Evolutionary conservation across 371 early-diverging fungal genomes (phyloP).

Genomic region (Catenaria anguillulae): DNA sequence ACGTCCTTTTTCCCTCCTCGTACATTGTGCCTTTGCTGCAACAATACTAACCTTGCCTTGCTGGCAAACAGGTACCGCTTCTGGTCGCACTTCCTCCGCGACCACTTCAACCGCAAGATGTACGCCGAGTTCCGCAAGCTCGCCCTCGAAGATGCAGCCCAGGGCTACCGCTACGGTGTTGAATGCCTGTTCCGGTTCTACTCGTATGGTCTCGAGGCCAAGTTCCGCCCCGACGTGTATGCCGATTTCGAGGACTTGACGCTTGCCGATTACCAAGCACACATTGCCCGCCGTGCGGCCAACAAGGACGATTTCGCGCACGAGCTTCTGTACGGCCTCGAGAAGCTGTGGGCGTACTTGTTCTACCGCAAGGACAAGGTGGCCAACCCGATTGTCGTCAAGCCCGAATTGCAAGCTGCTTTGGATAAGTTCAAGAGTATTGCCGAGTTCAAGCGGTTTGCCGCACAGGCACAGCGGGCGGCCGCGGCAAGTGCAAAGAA

Average conservation of each 20-base stretch:
- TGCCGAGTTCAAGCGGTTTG: conserved; percentile 49
- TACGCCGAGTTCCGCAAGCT: conserved; percentile 79
- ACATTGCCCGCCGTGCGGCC: background rate
- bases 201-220: conserved; percentile 84
- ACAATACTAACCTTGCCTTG: too few species aligned
- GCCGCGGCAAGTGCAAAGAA: background rate
- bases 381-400: conserved; percentile 43
- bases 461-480: background rate
- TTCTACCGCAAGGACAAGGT: conserved; percentile 75
- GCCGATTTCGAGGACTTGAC: conserved; percentile 76
- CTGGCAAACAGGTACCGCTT: too few species aligned
- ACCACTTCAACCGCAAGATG: conserved; percentile 84
- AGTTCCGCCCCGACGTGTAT: conserved; percentile 69
- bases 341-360: conserved; percentile 93
- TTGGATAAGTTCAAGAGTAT: conserved; percentile 49
- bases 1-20: too few species aligned
- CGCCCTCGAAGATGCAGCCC: conserved; percentile 80
- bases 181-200: conserved; percentile 95
- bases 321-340: conserved; percentile 70
- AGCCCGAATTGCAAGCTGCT: conserved; percentile 39
- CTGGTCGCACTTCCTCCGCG: conserved; percentile 95
- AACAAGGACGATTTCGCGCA: background rate
- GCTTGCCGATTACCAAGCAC: conserved; percentile 37
- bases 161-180: conserved; percentile 82
- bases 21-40: too few species aligned